These are phyloP conservation scores for Trichothecium sympodiale DNA, from an alignment of 2,329 filamentous ascomycete genomes.

Conservation along the genomic window DNA sequence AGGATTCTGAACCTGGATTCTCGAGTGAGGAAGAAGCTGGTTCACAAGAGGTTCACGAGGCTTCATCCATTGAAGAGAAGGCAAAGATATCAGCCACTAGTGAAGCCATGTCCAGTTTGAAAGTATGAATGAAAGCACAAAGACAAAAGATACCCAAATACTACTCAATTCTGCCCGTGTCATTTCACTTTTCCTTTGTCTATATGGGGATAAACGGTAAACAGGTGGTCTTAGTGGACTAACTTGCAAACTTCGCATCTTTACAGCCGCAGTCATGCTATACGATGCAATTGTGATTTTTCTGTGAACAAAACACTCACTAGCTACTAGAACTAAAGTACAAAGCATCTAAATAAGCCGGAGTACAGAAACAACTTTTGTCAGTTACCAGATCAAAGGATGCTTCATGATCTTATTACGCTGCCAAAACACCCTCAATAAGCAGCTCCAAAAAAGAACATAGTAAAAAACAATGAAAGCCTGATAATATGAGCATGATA, in stretches of 20 bases:
- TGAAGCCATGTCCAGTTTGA: conserved; percentile 17
- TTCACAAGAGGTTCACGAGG: neutral
- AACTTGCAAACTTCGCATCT: neutral
- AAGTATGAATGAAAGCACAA: conserved; percentile 12
- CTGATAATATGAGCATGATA: conserved; percentile 1
- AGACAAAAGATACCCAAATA: conserved; percentile 7
- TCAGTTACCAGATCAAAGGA: conserved; percentile 24
- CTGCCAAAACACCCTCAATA: conserved; percentile 9
- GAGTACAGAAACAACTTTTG: conserved; percentile 19
- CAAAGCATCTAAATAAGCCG: conserved; percentile 23
- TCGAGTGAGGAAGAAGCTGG: conserved; percentile 2
- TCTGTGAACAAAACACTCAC: conserved; percentile 13
- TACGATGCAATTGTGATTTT: conserved; percentile 10
- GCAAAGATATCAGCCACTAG: too few relatives aligned
- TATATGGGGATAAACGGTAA: too few relatives aligned
- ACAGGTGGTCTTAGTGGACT: too few relatives aligned
- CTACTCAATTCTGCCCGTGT: conserved; percentile 5
- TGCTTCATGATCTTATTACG: conserved; percentile 20
- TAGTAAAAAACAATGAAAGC: neutral
- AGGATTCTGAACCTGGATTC: conserved; percentile 1
- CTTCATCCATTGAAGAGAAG: too few relatives aligned
- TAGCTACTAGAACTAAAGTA: conserved; percentile 24
- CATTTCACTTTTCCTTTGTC: too few relatives aligned
- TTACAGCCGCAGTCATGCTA: too few relatives aligned
- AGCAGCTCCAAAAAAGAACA: conserved; percentile 1